Evolutionary conservation across 768 basidiomycete genomes (phyloP), one percentile per base, ranked within the genome.

Genomic region (Lactarius hatsudake): DNA sequence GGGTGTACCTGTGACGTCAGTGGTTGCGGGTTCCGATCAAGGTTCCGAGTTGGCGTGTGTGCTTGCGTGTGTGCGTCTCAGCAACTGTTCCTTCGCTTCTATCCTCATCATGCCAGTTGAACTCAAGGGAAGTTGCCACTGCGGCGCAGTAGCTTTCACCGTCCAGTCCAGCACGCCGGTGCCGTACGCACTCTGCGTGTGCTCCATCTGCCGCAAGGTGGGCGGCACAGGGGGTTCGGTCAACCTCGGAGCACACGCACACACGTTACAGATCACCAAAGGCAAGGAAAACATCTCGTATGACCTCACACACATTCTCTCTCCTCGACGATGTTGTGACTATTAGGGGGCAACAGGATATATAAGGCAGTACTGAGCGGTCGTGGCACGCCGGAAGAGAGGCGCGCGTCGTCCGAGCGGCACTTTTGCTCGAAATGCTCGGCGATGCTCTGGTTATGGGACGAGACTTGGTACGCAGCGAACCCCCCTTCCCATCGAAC

Each of bases 121-220:
- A 71, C 77, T 89, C 65, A 65, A 74, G 70, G 79, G 75, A 63
- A 78, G 78, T 61, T 79, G 78, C 61, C 78, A 79, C 42, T 79
- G 78, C 30, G 78, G 78, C 5, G 65, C 76, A 10, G 74, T 79
- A 28, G 69, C 72, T 66, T 79, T 79, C 72, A 73, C 71, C 5
- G 74, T 80, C 18, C 64, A 75, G 53, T 79, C 78, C 0, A 87
- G 84, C 71, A 87, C 86, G 0, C 79, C 87, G 2, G 80, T 87
- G 6, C 87, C 87, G 8, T 89, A 87, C 72, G 86, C 87, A 84
- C 73, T 89, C 38, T 89, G 88, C 71, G 61, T 84, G 6, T 89
- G 88, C 73, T 88, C 86, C 40, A 88, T 89, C 68, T 89, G 88
- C 72, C 84, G 88, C 65, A 89, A 89, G 74, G 86, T 87, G 12